Evolutionary conservation across 2,329 filamentous ascomycete species (phyloP).

Genomic region (Mycocentrospora acerina): DNA sequence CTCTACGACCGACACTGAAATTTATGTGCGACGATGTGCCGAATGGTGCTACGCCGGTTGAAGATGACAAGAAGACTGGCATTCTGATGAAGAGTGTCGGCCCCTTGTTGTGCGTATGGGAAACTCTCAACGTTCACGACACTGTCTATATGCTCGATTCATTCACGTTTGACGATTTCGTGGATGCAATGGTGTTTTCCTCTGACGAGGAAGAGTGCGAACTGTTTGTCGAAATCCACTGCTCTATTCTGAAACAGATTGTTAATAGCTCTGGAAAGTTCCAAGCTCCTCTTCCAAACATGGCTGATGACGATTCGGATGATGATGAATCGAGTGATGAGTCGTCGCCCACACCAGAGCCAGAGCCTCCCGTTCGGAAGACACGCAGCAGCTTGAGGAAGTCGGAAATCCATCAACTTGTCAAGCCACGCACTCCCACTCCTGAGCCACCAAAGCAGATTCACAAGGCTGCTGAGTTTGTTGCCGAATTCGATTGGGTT

Average conservation of each 20-base stretch:
- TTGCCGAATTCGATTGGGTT: conserved; percentile 78
- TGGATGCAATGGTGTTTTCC: conserved; percentile 80
- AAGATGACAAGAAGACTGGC: conserved; percentile 47
- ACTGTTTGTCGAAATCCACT: conserved; percentile 87
- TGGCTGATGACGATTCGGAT: conserved; percentile 50
- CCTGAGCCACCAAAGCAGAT: conserved; percentile 37
- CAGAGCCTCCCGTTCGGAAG: conserved; percentile 74
- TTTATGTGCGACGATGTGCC: conserved; percentile 69
- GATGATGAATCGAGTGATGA: conserved; percentile 55
- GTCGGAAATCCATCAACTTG: conserved; percentile 65
- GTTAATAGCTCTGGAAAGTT: conserved; percentile 80
- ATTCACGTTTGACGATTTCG: conserved; percentile 95
- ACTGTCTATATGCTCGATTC: conserved; percentile 93
- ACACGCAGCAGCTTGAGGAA: conserved; percentile 87
- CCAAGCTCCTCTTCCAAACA: conserved; percentile 73
- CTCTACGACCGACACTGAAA: conserved; percentile 72
- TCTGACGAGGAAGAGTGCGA: conserved; percentile 76
- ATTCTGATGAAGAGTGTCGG: conserved; percentile 86
- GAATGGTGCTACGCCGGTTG: conserved; percentile 38
- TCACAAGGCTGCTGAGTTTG: conserved; percentile 75
- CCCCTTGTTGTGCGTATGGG: conserved; percentile 85
- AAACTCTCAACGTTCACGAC: conserved; percentile 96
- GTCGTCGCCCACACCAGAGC: conserved; percentile 57
- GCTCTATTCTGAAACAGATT: conserved; percentile 82
- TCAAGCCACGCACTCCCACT: conserved; percentile 41